phyloP scores from a whole-genome alignment of 441 rosid species.

The Arabidopsis hybrid region DNA sequence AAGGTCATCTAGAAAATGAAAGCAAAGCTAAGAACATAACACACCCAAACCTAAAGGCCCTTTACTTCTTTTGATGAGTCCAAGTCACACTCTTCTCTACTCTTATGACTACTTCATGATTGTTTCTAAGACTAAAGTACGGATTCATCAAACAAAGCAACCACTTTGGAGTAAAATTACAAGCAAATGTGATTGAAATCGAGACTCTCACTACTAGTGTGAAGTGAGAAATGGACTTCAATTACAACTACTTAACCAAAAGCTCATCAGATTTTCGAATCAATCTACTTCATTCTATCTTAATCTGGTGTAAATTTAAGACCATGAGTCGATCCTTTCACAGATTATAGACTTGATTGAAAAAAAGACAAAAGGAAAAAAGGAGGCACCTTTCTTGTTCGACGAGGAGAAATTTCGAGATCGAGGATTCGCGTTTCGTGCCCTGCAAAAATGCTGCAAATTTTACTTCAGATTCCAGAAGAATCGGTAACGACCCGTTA shows the following conservation, averaged over 20 bases:
- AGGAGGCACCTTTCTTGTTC: slow-evolving; percentile 49
- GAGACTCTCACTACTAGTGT: slow-evolving; percentile 12
- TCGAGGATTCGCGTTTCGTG: slow-evolving; percentile 47
- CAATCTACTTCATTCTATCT: not conserved
- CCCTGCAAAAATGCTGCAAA: slow-evolving; percentile 55
- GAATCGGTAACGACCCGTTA: slow-evolving; percentile 25
- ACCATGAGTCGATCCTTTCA: not conserved
- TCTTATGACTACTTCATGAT: no score
- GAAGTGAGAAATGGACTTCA: slow-evolving; percentile 12
- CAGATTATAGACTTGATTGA: no score
- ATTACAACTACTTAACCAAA: slow-evolving; percentile 10
- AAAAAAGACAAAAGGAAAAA: not conserved
- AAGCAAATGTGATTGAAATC: slow-evolving; percentile 20
- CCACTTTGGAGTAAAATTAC: not conserved
- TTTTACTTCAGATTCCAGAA: slow-evolving; percentile 2
- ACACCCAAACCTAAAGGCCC: slow-evolving; percentile 18
- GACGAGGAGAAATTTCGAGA: slow-evolving; percentile 52
- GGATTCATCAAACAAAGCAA: slow-evolving; percentile 23
- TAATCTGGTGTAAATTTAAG: not conserved
- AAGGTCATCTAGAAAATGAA: slow-evolving; percentile 57
- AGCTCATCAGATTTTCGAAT: slow-evolving; percentile 10
- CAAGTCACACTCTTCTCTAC: not conserved
- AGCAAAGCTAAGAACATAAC: slow-evolving; percentile 6
- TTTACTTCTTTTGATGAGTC: not conserved
- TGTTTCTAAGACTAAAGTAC: no score